A percentile compares a stretch with the other conserved stretches of the same genome.
phyloP scores from a whole-genome alignment of 306 rosid species.

The Crotalaria pallida region DNA sequence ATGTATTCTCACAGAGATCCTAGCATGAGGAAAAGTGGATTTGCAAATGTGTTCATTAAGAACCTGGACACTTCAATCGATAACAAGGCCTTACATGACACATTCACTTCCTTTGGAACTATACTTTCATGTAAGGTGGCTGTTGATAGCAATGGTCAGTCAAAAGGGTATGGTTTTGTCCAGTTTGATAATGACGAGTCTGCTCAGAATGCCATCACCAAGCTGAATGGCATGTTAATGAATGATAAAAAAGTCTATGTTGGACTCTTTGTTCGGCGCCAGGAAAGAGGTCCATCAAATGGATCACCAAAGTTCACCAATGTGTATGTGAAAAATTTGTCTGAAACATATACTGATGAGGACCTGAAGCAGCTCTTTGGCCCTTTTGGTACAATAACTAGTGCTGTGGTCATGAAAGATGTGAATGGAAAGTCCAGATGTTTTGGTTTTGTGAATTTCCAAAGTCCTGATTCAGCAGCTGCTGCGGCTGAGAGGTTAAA shows the following conservation, averaged over 20 bases:
- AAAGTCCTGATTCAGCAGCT: slow-evolving; percentile 36
- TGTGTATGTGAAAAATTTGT: not conserved
- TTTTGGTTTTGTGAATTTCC: slow-evolving; percentile 63
- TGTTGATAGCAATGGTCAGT: not conserved
- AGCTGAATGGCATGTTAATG: not conserved
- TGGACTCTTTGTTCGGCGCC: not conserved
- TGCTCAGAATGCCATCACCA: not conserved
- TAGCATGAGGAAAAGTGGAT: not conserved
- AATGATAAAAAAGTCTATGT: not conserved
- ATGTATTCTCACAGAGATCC: not conserved
- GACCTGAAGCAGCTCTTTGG: slow-evolving; percentile 39
- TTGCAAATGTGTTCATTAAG: not conserved
- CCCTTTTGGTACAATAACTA: slow-evolving; percentile 42
- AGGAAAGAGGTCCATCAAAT: not conserved
- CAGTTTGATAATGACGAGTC: not conserved
- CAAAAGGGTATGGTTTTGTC: not conserved
- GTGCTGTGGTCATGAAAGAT: slow-evolving; percentile 48
- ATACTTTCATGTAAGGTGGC: not conserved
- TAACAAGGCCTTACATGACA: not conserved
- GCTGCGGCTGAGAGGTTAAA: slow-evolving; percentile 50
- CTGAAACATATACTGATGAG: slow-evolving; percentile 23
- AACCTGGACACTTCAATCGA: not conserved
- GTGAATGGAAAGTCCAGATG: slow-evolving; percentile 50
- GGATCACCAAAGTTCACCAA: not conserved
- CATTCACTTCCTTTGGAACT: not conserved